phyloP scores from a whole-genome alignment of 2,329 filamentous ascomycete species.

The Monosporascus sp. region DNA sequence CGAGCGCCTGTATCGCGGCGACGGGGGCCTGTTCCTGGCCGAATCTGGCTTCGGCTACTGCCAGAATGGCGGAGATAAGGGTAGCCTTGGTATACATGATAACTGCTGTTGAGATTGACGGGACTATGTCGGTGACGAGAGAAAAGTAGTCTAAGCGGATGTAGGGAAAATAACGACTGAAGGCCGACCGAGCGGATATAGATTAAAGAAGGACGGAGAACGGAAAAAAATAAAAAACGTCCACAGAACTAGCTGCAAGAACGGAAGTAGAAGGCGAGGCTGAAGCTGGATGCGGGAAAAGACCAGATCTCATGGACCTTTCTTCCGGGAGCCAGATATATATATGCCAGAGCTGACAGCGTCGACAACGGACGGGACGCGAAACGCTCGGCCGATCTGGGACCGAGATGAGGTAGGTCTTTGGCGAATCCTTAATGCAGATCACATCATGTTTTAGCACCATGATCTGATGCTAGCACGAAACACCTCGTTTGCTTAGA shows the following conservation, averaged over 20 bases:
- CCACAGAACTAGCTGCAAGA: conserved; percentile 32
- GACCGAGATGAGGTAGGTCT: no score
- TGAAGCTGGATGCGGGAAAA: conserved; percentile 20
- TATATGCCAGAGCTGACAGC: conserved; percentile 7
- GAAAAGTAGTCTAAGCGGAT: conserved; percentile 7
- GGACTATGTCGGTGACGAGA: conserved; percentile 14
- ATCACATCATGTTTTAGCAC: not conserved
- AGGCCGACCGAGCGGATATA: conserved; percentile 25
- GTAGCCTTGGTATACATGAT: conserved; percentile 40
- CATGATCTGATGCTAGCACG: not conserved
- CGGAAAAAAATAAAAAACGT: conserved; percentile 30
- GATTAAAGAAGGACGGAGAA: conserved; percentile 23
- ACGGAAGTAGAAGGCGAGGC: conserved; percentile 15
- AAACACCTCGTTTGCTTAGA: not conserved
- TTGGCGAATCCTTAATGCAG: not conserved
- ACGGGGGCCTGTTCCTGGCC: conserved; percentile 59
- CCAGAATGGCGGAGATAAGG: conserved; percentile 36
- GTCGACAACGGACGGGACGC: conserved; percentile 8
- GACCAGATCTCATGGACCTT: conserved; percentile 20
- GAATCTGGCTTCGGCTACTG: conserved; percentile 51
- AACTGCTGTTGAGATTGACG: conserved; percentile 10
- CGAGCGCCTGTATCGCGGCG: conserved; percentile 46
- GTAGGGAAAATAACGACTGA: conserved; percentile 10
- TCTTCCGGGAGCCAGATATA: conserved; percentile 10
- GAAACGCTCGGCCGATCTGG: no score